Base-by-base conservation (phyloP, 2,329 filamentous ascomycete genomes). In the Endoconidiophora polonica region DNA sequence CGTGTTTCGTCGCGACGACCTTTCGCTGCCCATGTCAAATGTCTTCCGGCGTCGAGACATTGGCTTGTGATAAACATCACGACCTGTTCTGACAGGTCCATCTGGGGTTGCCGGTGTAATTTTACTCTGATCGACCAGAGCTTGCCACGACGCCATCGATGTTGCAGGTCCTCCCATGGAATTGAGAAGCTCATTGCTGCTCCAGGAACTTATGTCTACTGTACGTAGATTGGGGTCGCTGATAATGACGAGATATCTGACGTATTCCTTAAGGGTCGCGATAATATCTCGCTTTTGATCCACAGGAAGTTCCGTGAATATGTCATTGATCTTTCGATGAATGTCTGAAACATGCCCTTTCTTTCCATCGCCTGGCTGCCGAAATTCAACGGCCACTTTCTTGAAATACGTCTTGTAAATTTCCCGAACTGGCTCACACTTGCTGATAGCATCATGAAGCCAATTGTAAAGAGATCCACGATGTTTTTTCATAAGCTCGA, bases 381-480 rank as follows among this genome's bases (percentile, higher is more conserved):
- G 44, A 40, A 53, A 50, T 12, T 53, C 52, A 18, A 40, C 38
- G 3, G 47, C 42, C 1, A 53, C 44, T 5, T 36, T 45, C 20
- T 53, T 50, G 23, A 53, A 33, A 22, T 53, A 53, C 14, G 46
- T 44, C 10, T 41, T 33, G 45, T 50, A 53, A 16, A 53, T 45
- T n/a, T 38, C 24, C 16, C 39, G 38, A 9, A 53, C 36, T 10
- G 46, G 36, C 6, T 50, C 48, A 24, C 52, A 53, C 20, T 50
- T 49, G 36, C 52, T 43, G 20, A 47, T 36, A 7, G 85, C 68
- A 49, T 82, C 76, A 56, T 87, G 82, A 2, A 87, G 60, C 67
- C 83, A 88, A 47, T 72, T 76, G 64, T 86, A 85, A 43, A 77
- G 64, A 2, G 78, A 68, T 1, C 68, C 66, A 37, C 77, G 72